phyloP scores from a whole-genome alignment of 768 basidiomycete genomes.

The Termitomyces bulborhizus region DNA sequence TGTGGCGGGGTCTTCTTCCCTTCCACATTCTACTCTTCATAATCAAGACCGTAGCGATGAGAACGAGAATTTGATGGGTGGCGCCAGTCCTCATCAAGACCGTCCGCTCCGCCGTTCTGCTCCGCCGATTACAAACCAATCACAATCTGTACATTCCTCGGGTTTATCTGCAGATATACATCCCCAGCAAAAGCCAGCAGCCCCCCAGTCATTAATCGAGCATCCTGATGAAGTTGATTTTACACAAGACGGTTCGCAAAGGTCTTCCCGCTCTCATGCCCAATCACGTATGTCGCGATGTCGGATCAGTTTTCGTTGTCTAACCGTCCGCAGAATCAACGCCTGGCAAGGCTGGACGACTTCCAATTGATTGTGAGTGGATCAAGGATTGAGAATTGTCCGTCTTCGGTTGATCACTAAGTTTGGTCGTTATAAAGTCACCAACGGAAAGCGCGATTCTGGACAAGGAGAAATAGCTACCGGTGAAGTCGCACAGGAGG shows the following conservation, averaged over 20 bases:
- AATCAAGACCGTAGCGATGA: not conserved
- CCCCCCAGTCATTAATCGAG: not conserved
- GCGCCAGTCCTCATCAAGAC: not conserved
- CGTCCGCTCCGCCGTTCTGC: not conserved
- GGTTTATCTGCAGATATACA: not conserved
- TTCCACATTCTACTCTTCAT: not conserved
- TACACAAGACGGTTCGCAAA: not conserved
- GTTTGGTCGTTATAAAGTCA: not conserved
- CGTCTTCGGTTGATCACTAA: not conserved
- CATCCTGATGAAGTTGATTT: not conserved
- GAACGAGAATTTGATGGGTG: not conserved
- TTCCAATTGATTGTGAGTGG: not conserved
- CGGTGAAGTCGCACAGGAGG: not conserved
- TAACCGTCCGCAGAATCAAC: not conserved
- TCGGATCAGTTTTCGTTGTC: not conserved
- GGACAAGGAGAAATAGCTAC: not conserved
- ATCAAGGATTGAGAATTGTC: not conserved
- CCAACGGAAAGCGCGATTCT: no score
- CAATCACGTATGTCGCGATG: not conserved
- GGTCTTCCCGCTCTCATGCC: not conserved
- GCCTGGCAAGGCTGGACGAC: not conserved
- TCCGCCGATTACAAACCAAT: not conserved
- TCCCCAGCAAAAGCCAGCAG: not conserved
- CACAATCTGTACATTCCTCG: not conserved
- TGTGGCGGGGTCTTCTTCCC: not conserved